Evolutionary conservation across 148 eudicot genomes (phyloP).

Genomic region (Rhododendron williamsianum): DNA sequence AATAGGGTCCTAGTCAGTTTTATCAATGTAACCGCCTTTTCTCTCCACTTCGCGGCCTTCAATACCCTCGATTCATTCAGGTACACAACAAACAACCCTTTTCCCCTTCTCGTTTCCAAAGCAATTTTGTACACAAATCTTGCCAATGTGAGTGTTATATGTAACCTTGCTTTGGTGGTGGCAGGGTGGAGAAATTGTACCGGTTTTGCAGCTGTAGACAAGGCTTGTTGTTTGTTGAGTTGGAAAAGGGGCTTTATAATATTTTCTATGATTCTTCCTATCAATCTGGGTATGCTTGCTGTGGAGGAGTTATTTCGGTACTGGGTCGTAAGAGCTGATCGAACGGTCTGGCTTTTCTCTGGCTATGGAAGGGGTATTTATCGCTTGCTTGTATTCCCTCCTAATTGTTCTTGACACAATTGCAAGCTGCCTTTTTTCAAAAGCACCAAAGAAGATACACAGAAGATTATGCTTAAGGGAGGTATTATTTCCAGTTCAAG

Average conservation of each 20-base stretch:
- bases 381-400: constrained; percentile 14
- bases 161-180: constrained; percentile 19
- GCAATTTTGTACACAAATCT: background rate
- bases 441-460: constrained; percentile 1
- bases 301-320: constrained; percentile 14
- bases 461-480: background rate
- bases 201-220: background rate
- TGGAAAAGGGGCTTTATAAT: constrained; percentile 3
- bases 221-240: constrained; percentile 16
- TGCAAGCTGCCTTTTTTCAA: constrained; percentile 19
- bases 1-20: background rate
- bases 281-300: constrained; percentile 16
- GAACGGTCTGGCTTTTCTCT: constrained; percentile 7
- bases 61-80: background rate
- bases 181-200: constrained; percentile 3
- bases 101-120: background rate
- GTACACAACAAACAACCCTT: constrained; percentile 1
- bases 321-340: constrained; percentile 4
- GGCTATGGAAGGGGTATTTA: constrained; percentile 14
- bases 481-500: background rate
- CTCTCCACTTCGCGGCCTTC: background rate
- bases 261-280: constrained; percentile 7
- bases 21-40: background rate
- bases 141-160: background rate
- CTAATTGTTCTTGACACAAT: constrained; percentile 15